phyloP scores from a whole-genome alignment of 768 basidiomycete species.

The Naganishia kalamii region DNA sequence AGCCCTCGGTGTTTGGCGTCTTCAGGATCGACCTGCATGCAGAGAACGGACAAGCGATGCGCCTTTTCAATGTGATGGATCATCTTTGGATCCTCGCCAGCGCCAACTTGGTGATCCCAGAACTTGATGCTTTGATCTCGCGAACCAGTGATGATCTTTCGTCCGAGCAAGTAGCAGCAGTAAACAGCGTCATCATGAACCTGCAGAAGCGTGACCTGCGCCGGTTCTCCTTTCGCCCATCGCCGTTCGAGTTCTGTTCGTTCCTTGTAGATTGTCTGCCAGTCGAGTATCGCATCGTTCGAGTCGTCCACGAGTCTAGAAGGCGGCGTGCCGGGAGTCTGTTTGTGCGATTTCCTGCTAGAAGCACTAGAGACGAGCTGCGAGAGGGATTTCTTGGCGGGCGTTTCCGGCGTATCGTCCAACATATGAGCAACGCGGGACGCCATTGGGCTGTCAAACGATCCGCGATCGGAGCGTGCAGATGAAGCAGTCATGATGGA shows the following conservation, averaged over 20 bases:
- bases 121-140: slow-evolving; percentile 19
- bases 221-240: slow-evolving; percentile 2
- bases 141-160: slow-evolving; percentile 19
- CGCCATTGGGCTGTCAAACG: slow-evolving; percentile 1
- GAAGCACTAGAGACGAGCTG: slow-evolving; percentile 4
- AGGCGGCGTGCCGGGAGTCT: slow-evolving; percentile 1
- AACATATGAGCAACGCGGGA: slow-evolving; percentile 2
- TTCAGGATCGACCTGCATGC: slow-evolving; percentile 18
- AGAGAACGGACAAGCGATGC: slow-evolving; percentile 20
- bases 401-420: not conserved
- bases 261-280: slow-evolving; percentile 20
- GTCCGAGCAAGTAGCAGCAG: slow-evolving; percentile 13
- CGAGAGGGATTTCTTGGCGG: slow-evolving; percentile 9
- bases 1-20: not conserved
- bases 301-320: not conserved
- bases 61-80: slow-evolving; percentile 7
- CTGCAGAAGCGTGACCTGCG: not conserved
- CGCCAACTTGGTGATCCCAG: slow-evolving; percentile 9
- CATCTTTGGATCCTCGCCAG: not conserved
- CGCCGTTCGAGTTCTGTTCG: slow-evolving; percentile 17
- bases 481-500: not conserved
- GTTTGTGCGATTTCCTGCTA: not conserved
- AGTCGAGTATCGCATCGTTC: slow-evolving; percentile 12
- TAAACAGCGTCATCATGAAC: slow-evolving; percentile 19
- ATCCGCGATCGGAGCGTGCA: not conserved